Percentiles rank a stretch among this genome's conserved stretches.
Conservation (phyloP, 768 basidiomycete species). For the Hygrophorus pudorinus region DNA sequence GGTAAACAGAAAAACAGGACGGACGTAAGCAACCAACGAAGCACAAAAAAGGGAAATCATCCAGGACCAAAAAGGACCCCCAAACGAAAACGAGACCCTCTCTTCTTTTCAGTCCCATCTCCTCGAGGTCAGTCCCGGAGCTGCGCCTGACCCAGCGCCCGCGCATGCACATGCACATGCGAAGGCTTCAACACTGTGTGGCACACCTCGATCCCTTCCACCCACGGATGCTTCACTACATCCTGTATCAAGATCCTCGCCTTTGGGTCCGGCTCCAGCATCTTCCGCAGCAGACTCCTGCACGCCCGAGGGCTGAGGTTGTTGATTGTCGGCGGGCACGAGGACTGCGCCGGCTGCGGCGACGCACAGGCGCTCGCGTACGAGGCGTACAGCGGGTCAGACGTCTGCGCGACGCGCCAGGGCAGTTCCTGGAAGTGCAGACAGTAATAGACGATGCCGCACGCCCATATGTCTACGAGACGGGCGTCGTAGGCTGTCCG, state of each 20-base stretch:
- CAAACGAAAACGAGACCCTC: neutral
- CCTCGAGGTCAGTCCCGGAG: constrained; percentile 12
- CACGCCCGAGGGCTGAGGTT: constrained; percentile 84
- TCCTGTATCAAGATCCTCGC: constrained; percentile 70
- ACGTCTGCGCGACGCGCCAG: constrained; percentile 87
- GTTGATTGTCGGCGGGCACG: constrained; percentile 64
- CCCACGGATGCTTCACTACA: constrained; percentile 68
- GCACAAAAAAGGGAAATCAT: neutral
- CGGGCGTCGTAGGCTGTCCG: constrained; percentile 90
- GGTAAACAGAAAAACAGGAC: neutral
- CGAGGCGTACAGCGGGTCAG: constrained; percentile 71
- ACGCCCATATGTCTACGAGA: constrained; percentile 96
- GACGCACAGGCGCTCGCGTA: constrained; percentile 56
- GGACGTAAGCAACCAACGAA: neutral
- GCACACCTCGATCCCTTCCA: constrained; percentile 76
- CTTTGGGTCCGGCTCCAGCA: constrained; percentile 94
- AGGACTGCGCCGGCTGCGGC: constrained; percentile 31
- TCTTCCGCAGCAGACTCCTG: constrained; percentile 73
- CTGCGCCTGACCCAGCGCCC: constrained; percentile 47
- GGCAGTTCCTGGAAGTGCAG: constrained; percentile 96
- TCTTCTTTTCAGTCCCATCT: neutral
- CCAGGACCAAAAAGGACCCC: neutral
- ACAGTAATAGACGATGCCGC: constrained; percentile 96
- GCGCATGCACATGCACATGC: constrained; percentile 65
- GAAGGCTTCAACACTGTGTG: constrained; percentile 49